phyloP scores from a whole-genome alignment of 345 rosid species.

The Arabidopsis arenosa region DNA sequence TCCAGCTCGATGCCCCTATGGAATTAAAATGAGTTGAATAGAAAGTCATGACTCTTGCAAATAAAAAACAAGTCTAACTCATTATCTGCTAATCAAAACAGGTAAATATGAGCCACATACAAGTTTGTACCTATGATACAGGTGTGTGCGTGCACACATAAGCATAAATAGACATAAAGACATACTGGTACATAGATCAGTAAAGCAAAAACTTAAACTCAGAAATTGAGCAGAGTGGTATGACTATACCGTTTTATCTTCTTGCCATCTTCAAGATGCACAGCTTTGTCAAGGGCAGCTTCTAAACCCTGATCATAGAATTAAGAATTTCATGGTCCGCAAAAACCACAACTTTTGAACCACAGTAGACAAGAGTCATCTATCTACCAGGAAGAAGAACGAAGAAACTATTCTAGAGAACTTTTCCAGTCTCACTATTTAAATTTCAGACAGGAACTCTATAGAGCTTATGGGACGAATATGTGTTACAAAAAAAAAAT shows the following conservation, averaged over 20 bases:
- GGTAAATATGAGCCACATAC: conserved; percentile 22
- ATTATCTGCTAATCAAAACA: conserved; percentile 20
- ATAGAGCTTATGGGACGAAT: conserved; percentile 10
- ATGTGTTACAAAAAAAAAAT: not conserved
- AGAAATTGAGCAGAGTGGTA: conserved; percentile 29
- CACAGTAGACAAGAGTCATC: conserved; percentile 13
- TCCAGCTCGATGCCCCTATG: conserved; percentile 90
- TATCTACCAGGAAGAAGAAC: conserved; percentile 23
- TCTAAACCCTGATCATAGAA: conserved; percentile 77
- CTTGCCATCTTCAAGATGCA: conserved; percentile 95
- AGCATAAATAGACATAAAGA: conserved; percentile 10
- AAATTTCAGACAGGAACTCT: conserved; percentile 25
- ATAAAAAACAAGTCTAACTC: conserved; percentile 22
- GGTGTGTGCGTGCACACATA: conserved; percentile 3
- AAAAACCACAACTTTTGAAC: conserved; percentile 18
- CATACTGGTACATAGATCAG: conserved; percentile 2
- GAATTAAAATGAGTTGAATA: conserved; percentile 24
- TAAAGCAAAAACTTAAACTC: conserved; percentile 26
- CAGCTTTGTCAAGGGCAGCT: conserved; percentile 98
- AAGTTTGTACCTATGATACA: conserved; percentile 22
- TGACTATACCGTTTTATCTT: conserved; percentile 71
- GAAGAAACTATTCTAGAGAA: conserved; percentile 28
- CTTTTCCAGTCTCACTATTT: conserved; percentile 9
- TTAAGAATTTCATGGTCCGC: conserved; percentile 18
- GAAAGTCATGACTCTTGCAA: conserved; percentile 12